Conservation (phyloP, 1,284 basidiomycete species). For the Rhodotorula sp. region DNA sequence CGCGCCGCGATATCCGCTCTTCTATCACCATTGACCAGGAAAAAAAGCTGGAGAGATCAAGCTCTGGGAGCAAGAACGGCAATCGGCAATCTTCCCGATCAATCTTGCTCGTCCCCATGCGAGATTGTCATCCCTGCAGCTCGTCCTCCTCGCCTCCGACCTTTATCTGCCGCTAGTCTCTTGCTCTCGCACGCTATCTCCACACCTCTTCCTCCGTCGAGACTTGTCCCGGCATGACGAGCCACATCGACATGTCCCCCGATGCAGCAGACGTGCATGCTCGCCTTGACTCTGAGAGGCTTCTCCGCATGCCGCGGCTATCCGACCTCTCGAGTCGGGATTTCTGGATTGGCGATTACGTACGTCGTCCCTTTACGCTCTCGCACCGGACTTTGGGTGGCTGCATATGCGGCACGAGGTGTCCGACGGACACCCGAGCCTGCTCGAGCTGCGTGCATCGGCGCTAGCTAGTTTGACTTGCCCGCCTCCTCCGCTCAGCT, state of each 20-base stretch:
- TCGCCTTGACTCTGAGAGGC: background rate
- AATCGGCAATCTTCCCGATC: background rate
- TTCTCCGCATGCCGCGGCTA: conserved; percentile 1
- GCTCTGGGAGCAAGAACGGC: background rate
- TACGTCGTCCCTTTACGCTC: background rate
- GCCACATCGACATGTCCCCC: conserved; percentile 1
- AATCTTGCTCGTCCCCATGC: background rate
- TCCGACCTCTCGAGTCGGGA: background rate
- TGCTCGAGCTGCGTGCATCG: no score
- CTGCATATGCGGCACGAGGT: no score
- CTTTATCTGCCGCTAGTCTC: background rate
- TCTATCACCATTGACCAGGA: no score
- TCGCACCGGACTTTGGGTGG: no score
- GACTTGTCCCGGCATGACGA: background rate
- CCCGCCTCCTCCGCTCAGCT: no score
- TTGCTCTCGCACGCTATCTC: background rate
- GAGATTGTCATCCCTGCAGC: background rate
- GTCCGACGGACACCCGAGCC: no score
- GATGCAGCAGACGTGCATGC: background rate
- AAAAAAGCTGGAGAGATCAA: no score
- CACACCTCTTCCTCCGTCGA: background rate
- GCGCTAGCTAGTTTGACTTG: no score
- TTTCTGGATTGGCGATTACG: conserved; percentile 26
- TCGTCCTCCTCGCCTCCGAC: background rate
- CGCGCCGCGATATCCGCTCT: no score